Evolutionary conservation across 2,329 filamentous ascomycete genomes (phyloP).

Genomic region (Botrytis paeoniae): DNA sequence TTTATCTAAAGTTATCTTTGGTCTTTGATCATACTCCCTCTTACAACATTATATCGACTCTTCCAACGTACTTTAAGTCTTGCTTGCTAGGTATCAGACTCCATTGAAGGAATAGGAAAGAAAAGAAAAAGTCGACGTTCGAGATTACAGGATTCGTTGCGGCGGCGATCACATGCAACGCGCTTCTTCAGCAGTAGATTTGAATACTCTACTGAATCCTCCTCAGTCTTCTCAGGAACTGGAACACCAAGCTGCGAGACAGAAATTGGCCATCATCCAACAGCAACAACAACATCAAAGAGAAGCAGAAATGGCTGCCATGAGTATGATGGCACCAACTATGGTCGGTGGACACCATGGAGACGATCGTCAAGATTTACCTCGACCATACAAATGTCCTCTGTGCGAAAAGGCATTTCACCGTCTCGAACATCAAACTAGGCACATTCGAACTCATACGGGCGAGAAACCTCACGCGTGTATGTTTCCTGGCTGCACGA

Average conservation of each 20-base stretch:
- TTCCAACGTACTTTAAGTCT: background rate
- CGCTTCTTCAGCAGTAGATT: slow-evolving; percentile 69
- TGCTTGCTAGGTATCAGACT: background rate
- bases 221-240: slow-evolving; percentile 47
- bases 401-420: slow-evolving; percentile 99
- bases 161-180: slow-evolving; percentile 68
- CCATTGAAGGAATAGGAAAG: background rate
- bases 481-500: slow-evolving; percentile 92
- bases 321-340: slow-evolving; percentile 39
- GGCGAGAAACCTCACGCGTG: slow-evolving; percentile 98
- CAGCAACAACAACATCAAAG: slow-evolving; percentile 34
- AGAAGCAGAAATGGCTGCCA: slow-evolving; percentile 51
- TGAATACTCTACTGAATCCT: slow-evolving; percentile 72
- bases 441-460: slow-evolving; percentile 93
- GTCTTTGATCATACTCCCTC: background rate
- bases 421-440: slow-evolving; percentile 87
- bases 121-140: background rate
- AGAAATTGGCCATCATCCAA: slow-evolving; percentile 36
- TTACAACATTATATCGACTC: background rate
- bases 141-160: slow-evolving; percentile 32
- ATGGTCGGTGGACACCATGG: slow-evolving; percentile 37
- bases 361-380: slow-evolving; percentile 62
- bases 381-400: slow-evolving; percentile 96
- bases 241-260: slow-evolving; percentile 34
- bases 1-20: background rate